Evolutionary conservation across 257 asterid species (phyloP), one percentile per base, ranked within the genome.

Genomic region (Solanum clarkiae): DNA sequence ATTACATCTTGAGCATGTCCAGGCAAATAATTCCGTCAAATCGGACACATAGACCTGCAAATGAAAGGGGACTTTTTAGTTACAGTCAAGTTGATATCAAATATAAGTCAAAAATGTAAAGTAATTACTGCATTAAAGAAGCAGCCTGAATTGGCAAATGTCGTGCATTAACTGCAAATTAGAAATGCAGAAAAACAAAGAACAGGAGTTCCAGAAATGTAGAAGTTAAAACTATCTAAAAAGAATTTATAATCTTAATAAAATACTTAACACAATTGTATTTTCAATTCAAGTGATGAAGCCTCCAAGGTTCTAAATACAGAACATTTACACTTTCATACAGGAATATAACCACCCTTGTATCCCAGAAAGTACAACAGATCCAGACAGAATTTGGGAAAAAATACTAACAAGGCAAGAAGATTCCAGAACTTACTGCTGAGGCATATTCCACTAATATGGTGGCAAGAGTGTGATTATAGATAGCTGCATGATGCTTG

Each of bases 1-100:
- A 90, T 94, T 89, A 86, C 99, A 97, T 88, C 99, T 92, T 84
- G 98, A 86, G 91, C 99, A 97, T 70, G 99, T 97, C 99, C 99
- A 97, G 10, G 97, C 89, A 90, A 97, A 93, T 88, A 97, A 84
- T 89, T 94, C 94, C 0, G 93, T 90, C 83, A 95, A 89, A 89
- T 97, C 99, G 55, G 99, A 94, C 90, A 95, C 24, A 88, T 97
- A 97, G 40, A 92, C 99, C 99, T 97, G 93, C 90, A 86, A 88
- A 53, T 70, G 70, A 70, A 88, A 88, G n/a, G 80, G 22, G 11
- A 29, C 56, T 65, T 55, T 62, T 81, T 81, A 86, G 65, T 54
- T 17, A 54, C 56, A 74, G 66, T 54, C 29, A 53, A 53, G 24
- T 36, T 51, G 80, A 53, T 22, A 69, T 51, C 81, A 84, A 18